Conservation (phyloP, 2,329 filamentous ascomycete species). For the Ramichloridium luteum region DNA sequence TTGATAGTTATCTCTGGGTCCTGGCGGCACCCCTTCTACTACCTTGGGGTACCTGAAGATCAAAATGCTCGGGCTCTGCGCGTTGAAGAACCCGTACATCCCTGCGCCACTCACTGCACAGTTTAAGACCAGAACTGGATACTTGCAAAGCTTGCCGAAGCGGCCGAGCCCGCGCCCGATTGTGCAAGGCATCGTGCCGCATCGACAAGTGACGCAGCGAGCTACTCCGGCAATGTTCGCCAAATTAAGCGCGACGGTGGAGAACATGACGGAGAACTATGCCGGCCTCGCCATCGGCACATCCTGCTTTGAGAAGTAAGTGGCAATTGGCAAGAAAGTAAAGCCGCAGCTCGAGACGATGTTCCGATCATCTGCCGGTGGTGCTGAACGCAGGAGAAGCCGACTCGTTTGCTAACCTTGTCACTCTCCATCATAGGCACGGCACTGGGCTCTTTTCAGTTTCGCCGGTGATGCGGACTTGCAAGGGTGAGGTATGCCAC, state of each 20-base stretch:
- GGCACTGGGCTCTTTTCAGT: constrained; percentile 62
- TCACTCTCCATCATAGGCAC: constrained; percentile 55
- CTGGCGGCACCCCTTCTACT: constrained; percentile 67
- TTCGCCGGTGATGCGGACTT: constrained; percentile 54
- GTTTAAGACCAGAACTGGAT: constrained; percentile 44
- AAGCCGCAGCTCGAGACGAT: too few relatives aligned
- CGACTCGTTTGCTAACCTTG: too few relatives aligned
- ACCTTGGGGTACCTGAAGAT: constrained; percentile 61
- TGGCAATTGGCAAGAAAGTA: too few relatives aligned
- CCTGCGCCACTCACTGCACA: constrained; percentile 42
- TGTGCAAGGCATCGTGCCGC: constrained; percentile 67
- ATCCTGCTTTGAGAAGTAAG: constrained; percentile 54
- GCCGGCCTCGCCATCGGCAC: constrained; percentile 40
- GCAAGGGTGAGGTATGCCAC: constrained; percentile 71
- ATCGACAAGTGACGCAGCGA: constrained; percentile 63
- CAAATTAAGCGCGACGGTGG: constrained; percentile 43
- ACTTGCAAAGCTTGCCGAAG: constrained; percentile 48
- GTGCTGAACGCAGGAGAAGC: too few relatives aligned
- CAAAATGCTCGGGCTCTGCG: constrained; percentile 59
- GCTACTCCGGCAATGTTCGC: constrained; percentile 43
- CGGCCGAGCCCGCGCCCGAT: constrained; percentile 52
- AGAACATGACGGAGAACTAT: constrained; percentile 39
- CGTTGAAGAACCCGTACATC: constrained; percentile 56
- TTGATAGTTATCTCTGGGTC: constrained; percentile 51
- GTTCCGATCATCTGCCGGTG: too few relatives aligned